phyloP scores from a whole-genome alignment of 345 rosid species.

The Eucalyptus sideroxylon region DNA sequence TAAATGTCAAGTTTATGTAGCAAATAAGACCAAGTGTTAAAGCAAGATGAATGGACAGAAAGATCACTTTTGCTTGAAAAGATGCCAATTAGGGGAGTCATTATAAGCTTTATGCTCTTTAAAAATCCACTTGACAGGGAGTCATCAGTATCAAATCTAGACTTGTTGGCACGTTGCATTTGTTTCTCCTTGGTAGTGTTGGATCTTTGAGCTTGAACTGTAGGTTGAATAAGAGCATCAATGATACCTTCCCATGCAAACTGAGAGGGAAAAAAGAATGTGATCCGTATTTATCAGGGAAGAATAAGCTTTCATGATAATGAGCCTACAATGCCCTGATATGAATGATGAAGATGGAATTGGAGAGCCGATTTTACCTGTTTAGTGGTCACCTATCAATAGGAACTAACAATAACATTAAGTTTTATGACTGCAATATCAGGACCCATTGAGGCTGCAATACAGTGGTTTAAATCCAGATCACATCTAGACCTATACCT shows the following conservation, averaged over 20 bases:
- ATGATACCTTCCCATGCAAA: slow-evolving; percentile 55
- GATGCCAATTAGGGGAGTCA: slow-evolving; percentile 39
- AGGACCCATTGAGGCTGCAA: background rate
- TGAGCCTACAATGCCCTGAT: background rate
- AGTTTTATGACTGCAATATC: background rate
- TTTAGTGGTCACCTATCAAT: background rate
- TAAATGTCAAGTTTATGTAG: slow-evolving; percentile 33
- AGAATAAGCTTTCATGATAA: background rate
- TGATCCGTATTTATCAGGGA: background rate
- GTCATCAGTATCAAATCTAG: background rate
- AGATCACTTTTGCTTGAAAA: slow-evolving; percentile 26
- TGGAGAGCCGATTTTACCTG: background rate
- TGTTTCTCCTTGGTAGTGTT: background rate
- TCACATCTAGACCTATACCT: background rate
- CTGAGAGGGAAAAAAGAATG: slow-evolving; percentile 9
- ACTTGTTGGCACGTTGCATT: background rate
- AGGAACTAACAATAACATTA: background rate
- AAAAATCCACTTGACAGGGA: slow-evolving; percentile 6
- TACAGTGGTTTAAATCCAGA: background rate
- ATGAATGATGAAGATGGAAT: background rate
- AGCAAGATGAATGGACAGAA: slow-evolving; percentile 30
- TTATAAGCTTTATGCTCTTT: slow-evolving; percentile 39
- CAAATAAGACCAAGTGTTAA: slow-evolving; percentile 45
- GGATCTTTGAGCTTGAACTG: background rate
- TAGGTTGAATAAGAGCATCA: slow-evolving; percentile 29